Conservation (phyloP, 2,329 filamentous ascomycete genomes). For the Epichloe sibirici region DNA sequence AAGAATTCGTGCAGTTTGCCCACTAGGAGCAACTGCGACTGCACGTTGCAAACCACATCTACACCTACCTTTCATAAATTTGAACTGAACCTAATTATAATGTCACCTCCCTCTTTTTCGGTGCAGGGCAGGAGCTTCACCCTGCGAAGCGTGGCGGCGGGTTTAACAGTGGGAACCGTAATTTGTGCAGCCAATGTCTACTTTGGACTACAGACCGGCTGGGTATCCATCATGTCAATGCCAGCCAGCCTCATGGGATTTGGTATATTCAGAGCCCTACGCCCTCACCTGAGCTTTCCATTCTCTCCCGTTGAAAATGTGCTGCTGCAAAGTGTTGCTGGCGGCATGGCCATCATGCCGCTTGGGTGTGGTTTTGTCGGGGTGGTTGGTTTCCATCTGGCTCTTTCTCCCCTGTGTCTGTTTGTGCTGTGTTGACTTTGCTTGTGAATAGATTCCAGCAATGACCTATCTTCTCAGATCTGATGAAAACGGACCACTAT, state of each 20-base stretch:
- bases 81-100: background rate
- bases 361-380: conserved; percentile 92
- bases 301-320: conserved; percentile 97
- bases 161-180: conserved; percentile 72
- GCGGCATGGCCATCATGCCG: conserved; percentile 93
- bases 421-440: conserved; percentile 5
- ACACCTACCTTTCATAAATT: too few species aligned
- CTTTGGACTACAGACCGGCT: conserved; percentile 82
- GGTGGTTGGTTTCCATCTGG: conserved; percentile 39
- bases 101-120: conserved; percentile 5
- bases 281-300: conserved; percentile 59
- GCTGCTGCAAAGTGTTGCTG: conserved; percentile 88
- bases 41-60: background rate
- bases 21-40: background rate
- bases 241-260: conserved; percentile 89
- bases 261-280: conserved; percentile 75
- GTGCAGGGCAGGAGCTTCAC: conserved; percentile 63
- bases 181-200: conserved; percentile 98
- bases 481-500: conserved; percentile 67
- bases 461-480: conserved; percentile 72
- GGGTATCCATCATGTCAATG: conserved; percentile 84
- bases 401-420: background rate
- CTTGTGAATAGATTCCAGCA: conserved; percentile 53
- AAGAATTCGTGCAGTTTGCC: background rate
- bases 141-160: conserved; percentile 63